phyloP scores from a whole-genome alignment of 257 asterid genomes.

The Prunella vulgaris region DNA sequence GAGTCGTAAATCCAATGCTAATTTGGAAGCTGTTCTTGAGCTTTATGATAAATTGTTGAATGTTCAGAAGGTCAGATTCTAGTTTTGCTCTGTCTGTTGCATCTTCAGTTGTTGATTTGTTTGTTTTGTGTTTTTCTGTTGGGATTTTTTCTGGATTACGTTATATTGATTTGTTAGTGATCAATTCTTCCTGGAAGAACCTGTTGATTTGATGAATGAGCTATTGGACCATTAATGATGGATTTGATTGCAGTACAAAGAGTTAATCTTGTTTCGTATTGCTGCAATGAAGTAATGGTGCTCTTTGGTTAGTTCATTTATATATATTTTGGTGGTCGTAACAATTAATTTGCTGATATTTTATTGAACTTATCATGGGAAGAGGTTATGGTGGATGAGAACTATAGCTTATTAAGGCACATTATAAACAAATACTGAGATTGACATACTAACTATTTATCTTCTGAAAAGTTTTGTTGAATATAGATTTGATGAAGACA shows the following conservation, averaged over 20 bases:
- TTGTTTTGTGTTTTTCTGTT: not conserved
- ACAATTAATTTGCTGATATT: not conserved
- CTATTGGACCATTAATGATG: not conserved
- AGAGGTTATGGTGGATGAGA: not conserved
- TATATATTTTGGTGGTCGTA: not conserved
- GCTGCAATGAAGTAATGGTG: not conserved
- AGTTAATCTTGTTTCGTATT: not conserved
- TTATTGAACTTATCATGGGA: not conserved
- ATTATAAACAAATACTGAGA: not conserved
- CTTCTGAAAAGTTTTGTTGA: not conserved
- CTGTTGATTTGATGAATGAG: not conserved
- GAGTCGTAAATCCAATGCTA: slow-evolving; percentile 68
- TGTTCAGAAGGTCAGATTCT: slow-evolving; percentile 76
- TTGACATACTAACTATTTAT: not conserved
- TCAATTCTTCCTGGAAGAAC: not conserved
- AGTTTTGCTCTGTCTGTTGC: slow-evolving; percentile 10
- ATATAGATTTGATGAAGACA: not conserved
- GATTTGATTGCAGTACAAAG: not conserved
- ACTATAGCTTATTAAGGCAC: not conserved
- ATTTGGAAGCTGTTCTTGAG: slow-evolving; percentile 63
- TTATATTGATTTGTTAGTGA: not conserved
- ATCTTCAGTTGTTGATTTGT: not conserved
- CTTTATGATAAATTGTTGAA: slow-evolving; percentile 60
- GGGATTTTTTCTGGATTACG: not conserved
- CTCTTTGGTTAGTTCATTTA: not conserved